These are phyloP conservation scores for Biscutella laevigata DNA, from an alignment of 441 rosid genomes.

Conservation along the genomic window DNA sequence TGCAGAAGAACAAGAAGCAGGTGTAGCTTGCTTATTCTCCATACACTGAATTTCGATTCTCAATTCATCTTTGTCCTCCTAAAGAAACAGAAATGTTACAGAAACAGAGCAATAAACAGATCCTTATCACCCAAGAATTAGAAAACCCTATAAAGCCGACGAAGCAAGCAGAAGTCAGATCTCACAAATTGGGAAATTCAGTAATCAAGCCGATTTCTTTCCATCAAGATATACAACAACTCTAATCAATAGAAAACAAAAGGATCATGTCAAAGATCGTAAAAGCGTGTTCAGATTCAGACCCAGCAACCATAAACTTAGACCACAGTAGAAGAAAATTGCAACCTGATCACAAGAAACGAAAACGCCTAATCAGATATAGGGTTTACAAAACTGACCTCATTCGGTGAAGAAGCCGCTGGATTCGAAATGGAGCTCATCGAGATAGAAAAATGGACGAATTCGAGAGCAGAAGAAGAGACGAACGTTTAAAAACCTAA, in stretches of 20 bases:
- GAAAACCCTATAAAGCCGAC: neutral
- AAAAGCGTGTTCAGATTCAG: neutral
- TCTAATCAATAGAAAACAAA: neutral
- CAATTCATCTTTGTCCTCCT: constrained; percentile 44
- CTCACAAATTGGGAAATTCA: constrained; percentile 32
- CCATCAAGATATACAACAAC: constrained; percentile 9
- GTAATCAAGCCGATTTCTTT: constrained; percentile 8
- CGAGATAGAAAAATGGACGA: constrained; percentile 3
- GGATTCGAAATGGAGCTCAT: constrained; percentile 50
- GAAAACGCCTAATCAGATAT: constrained; percentile 10
- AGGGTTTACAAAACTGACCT: constrained; percentile 33
- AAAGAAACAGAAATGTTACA: too few relatives aligned
- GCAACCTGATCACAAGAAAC: constrained; percentile 18
- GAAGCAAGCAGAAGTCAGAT: constrained; percentile 40
- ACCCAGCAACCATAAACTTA: constrained; percentile 1
- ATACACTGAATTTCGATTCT: constrained; percentile 53
- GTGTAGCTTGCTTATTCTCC: constrained; percentile 64
- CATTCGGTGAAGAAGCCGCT: constrained; percentile 36
- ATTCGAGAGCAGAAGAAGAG: constrained; percentile 14
- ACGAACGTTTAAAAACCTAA: constrained; percentile 19
- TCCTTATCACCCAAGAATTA: neutral
- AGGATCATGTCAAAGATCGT: neutral
- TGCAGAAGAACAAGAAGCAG: constrained; percentile 61
- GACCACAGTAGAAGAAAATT: constrained; percentile 10
- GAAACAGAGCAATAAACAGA: too few relatives aligned